Percentiles rank a stretch among this genome's conserved stretches.
Conservation (phyloP, 1,139 yeast genomes). For the Geotrichum phurueaensis region DNA sequence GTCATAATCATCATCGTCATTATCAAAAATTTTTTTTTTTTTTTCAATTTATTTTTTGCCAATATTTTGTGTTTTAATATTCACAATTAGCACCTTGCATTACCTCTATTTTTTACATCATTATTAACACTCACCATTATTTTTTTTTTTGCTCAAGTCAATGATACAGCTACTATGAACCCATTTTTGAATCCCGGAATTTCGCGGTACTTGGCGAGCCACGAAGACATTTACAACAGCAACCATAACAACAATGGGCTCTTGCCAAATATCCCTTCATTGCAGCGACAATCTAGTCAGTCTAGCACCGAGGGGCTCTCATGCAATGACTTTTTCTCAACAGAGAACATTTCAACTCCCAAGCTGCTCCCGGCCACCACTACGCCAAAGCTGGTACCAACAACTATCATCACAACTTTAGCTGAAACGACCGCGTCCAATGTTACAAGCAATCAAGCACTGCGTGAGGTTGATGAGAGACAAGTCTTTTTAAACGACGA, state of each 20-base stretch:
- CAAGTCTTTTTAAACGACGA: constrained; percentile 10
- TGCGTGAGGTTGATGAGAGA: constrained; percentile 2
- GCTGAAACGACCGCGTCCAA: background rate
- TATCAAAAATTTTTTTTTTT: no score
- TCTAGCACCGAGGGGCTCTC: background rate
- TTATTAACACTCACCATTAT: background rate
- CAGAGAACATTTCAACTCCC: background rate
- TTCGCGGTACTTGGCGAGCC: background rate
- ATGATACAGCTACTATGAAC: background rate
- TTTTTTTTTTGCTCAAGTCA: no score
- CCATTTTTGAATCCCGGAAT: background rate
- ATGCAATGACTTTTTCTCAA: constrained; percentile 11
- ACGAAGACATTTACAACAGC: background rate
- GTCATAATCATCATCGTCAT: no score
- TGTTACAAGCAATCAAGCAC: background rate
- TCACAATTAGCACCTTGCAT: background rate
- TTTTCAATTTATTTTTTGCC: no score
- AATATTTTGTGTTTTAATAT: no score
- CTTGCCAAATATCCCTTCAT: background rate
- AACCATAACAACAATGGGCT: background rate
- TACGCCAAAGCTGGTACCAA: no score
- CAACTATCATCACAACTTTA: background rate
- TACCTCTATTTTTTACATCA: background rate
- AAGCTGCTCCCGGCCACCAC: background rate
- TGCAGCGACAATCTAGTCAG: background rate